phyloP scores from a whole-genome alignment of 1,139 yeast species.

The Candida gigantensis region DNA sequence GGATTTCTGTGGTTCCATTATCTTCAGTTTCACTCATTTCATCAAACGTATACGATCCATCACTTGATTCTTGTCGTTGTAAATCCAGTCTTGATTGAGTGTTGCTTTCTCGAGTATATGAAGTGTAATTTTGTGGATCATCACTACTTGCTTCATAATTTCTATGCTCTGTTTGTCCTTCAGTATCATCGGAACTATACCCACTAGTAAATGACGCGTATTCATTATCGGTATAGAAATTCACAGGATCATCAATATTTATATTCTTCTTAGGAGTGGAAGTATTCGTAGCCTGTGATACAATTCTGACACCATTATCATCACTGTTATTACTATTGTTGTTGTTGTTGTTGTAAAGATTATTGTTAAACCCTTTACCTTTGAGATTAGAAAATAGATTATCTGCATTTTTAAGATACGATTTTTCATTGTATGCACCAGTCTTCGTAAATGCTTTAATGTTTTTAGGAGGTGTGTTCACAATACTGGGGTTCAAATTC shows the following conservation, averaged over 20 bases:
- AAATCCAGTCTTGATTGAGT: constrained; percentile 5
- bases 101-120: constrained; percentile 16
- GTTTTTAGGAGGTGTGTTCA: constrained; percentile 21
- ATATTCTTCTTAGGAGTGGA: constrained; percentile 37
- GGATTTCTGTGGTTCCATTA: background rate
- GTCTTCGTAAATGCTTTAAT: constrained; percentile 35
- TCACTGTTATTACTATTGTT: too few relatives aligned
- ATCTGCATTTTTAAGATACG: constrained; percentile 41
- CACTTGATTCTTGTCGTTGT: constrained; percentile 19
- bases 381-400: constrained; percentile 42
- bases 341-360: constrained; percentile 3
- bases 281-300: constrained; percentile 31
- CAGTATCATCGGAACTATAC: constrained; percentile 20
- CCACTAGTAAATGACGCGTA: constrained; percentile 42
- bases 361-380: constrained; percentile 28
- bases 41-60: constrained; percentile 30
- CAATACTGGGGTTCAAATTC: constrained; percentile 6
- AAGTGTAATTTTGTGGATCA: constrained; percentile 26
- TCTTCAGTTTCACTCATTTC: constrained; percentile 14
- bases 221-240: constrained; percentile 15
- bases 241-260: constrained; percentile 12
- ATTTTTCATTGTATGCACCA: constrained; percentile 36
- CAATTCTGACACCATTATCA: constrained; percentile 9
- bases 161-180: constrained; percentile 6
- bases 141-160: constrained; percentile 9